These are phyloP conservation scores for Dictyostelium intermedium DNA, from an alignment of 78 protist species.

Conservation along the genomic window DNA sequence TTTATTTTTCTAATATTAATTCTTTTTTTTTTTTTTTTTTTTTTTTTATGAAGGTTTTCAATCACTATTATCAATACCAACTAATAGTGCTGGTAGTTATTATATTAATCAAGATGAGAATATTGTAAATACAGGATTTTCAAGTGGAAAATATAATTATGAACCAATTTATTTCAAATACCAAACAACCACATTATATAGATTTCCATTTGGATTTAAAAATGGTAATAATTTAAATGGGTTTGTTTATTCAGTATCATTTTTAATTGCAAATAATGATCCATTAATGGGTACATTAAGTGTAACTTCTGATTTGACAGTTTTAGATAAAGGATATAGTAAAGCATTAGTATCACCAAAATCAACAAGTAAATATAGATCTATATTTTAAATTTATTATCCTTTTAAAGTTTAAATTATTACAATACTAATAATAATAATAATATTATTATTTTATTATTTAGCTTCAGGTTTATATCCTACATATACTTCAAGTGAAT, in stretches of 20 bases:
- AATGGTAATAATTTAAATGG: background rate
- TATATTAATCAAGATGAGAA: background rate
- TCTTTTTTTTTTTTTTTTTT: too few species aligned
- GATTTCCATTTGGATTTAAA: background rate
- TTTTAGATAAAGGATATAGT: background rate
- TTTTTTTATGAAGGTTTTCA: background rate
- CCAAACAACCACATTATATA: background rate
- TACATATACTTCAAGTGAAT: background rate
- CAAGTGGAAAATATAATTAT: background rate
- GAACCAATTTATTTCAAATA: background rate
- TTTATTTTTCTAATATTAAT: too few species aligned
- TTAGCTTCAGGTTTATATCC: background rate
- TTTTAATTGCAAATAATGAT: background rate
- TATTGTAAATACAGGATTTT: background rate
- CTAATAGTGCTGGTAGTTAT: background rate
- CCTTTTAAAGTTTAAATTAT: too few species aligned
- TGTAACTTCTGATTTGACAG: background rate
- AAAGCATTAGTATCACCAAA: background rate
- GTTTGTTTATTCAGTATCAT: background rate
- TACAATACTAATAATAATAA: too few species aligned
- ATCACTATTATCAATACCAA: background rate
- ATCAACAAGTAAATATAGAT: background rate
- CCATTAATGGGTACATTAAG: background rate
- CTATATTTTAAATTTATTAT: too few species aligned
- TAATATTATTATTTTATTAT: too few species aligned